phyloP scores from a whole-genome alignment of 2,329 filamentous ascomycete species.

The Didymosphaeria variabile region DNA sequence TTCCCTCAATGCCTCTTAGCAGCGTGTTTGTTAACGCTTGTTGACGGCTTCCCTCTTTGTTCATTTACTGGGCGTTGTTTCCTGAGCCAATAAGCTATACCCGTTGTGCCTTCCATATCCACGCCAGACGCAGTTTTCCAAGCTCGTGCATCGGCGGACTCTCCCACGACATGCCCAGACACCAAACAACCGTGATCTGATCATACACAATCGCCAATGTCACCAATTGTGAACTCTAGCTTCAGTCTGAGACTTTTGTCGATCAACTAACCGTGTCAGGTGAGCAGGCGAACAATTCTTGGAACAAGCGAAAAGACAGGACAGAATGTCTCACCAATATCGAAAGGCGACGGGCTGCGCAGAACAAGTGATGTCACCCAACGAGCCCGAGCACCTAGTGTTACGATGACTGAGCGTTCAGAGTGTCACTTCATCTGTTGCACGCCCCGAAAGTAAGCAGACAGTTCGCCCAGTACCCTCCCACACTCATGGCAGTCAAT shows the following conservation, averaged over 20 bases:
- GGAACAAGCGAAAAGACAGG: not conserved
- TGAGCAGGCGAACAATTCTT: not conserved
- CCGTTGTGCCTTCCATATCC: no score
- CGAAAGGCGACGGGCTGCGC: not conserved
- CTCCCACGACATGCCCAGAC: no score
- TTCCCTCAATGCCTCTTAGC: no score
- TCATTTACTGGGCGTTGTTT: no score
- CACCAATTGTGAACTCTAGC: not conserved
- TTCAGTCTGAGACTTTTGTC: not conserved
- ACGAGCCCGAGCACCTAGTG: not conserved
- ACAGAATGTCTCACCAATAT: not conserved
- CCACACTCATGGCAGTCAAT: not conserved
- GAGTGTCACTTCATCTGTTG: not conserved
- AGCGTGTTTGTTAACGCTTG: no score
- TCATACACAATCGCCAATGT: no score
- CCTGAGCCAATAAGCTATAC: no score
- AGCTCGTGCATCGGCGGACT: no score
- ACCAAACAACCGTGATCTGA: no score
- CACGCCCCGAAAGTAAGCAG: not conserved
- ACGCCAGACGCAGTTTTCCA: no score
- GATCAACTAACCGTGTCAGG: not conserved
- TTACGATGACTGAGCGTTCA: constrained; percentile 9
- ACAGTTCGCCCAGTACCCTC: not conserved
- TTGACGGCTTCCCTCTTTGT: no score
- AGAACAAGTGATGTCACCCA: not conserved